Percentiles rank a stretch among this genome's conserved stretches.
phyloP scores from a whole-genome alignment of 2,329 filamentous ascomycete species.

The Exophiala sp. region DNA sequence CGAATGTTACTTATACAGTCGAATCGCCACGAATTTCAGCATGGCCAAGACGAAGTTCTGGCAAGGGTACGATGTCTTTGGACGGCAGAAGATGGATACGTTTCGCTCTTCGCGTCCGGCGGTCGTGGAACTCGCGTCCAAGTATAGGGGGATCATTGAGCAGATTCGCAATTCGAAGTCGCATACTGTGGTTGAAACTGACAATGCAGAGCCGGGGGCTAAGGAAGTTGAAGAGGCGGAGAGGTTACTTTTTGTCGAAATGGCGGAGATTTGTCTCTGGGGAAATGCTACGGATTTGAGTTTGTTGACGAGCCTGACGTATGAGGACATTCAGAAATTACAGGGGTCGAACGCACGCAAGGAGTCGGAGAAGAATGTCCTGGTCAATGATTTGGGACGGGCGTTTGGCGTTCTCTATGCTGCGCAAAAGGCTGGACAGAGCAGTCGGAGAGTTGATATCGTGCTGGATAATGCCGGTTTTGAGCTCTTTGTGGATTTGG shows the following conservation, averaged over 20 bases:
- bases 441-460: slow-evolving; percentile 80
- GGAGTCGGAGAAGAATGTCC: slow-evolving; percentile 82
- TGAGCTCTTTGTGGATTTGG: slow-evolving; percentile 91
- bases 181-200: slow-evolving; percentile 36
- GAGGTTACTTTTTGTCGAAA: slow-evolving; percentile 32
- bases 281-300: slow-evolving; percentile 35
- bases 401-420: slow-evolving; percentile 68
- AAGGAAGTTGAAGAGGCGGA: slow-evolving; percentile 46
- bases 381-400: slow-evolving; percentile 75
- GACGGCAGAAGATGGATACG: slow-evolving; percentile 31
- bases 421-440: slow-evolving; percentile 60
- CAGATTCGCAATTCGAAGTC: slow-evolving; percentile 28
- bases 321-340: slow-evolving; percentile 86
- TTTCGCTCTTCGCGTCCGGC: slow-evolving; percentile 30
- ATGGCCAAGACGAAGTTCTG: slow-evolving; percentile 67
- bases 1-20: slow-evolving; percentile 89
- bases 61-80: slow-evolving; percentile 63
- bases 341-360: slow-evolving; percentile 87
- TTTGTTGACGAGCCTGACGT: slow-evolving; percentile 31
- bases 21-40: slow-evolving; percentile 73
- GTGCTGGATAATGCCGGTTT: slow-evolving; percentile 97
- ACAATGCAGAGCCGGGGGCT: slow-evolving; percentile 18
- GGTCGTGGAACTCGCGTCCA: slow-evolving; percentile 29
- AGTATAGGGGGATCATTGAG: slow-evolving; percentile 28
- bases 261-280: slow-evolving; percentile 36